Conservation (phyloP, 2,329 filamentous ascomycete genomes). For the Alternaria triticimaculans region DNA sequence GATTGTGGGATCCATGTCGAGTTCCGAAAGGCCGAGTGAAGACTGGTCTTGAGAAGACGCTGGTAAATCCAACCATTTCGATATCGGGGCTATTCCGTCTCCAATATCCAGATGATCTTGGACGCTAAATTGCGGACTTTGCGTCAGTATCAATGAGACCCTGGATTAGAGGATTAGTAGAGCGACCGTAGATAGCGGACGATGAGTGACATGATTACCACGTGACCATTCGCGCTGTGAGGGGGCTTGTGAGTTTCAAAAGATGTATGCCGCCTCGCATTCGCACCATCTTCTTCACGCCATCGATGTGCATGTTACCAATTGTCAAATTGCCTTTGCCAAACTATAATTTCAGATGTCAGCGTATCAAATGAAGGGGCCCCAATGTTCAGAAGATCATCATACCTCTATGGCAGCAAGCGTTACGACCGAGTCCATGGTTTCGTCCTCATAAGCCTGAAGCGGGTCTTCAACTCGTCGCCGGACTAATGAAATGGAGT, state of each 20-base stretch:
- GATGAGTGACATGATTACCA: conserved; percentile 51
- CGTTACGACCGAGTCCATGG: conserved; percentile 64
- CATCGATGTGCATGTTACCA: conserved; percentile 58
- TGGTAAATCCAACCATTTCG: conserved; percentile 55
- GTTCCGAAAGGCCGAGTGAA: conserved; percentile 14
- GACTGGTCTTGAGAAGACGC: background rate
- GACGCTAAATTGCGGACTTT: conserved; percentile 60
- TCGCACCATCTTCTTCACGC: conserved; percentile 57
- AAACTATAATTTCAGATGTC: conserved; percentile 45
- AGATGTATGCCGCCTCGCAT: conserved; percentile 60
- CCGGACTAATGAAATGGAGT: conserved; percentile 62
- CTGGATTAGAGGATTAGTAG: conserved; percentile 42
- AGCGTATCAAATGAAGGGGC: background rate
- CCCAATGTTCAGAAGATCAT: conserved; percentile 7
- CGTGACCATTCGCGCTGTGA: conserved; percentile 63
- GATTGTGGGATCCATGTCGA: conserved; percentile 47
- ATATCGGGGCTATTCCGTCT: conserved; percentile 57
- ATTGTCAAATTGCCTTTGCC: conserved; percentile 60
- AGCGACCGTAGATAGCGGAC: background rate
- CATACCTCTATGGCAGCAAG: conserved; percentile 64
- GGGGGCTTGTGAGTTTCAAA: conserved; percentile 57
- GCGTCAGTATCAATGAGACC: conserved; percentile 65
- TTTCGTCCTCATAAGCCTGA: conserved; percentile 61
- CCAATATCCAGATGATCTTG: conserved; percentile 59
- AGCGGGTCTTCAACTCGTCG: conserved; percentile 57